Evolutionary conservation across 2,329 filamentous ascomycete species (phyloP), one percentile per base, ranked within the genome.

Genomic region (Alternaria angustiovoidea): DNA sequence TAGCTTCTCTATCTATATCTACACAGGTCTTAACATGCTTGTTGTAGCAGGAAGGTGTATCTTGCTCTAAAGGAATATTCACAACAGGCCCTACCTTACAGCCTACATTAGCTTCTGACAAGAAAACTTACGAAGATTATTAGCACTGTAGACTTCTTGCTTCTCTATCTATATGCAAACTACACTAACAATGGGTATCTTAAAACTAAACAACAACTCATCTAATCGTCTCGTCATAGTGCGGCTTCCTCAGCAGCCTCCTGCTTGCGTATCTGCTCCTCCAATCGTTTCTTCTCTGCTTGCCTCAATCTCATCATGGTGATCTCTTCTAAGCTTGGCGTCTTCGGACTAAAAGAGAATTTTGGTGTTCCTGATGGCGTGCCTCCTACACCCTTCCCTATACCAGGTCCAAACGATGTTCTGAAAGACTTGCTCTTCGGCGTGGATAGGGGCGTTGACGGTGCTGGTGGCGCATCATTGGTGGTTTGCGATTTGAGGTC

Each of bases 291-390:
- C 65, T 80, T 80, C 67, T 83, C 81, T 1, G 80, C 81, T 54
- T 77, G 72, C 64, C 80, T 82, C 46, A 82, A 59, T 22, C 80
- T 72, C 57, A 82, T 82, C 77, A 82, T 78, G 3, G 78, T 82
- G 1, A 79, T 69, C 49, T 83, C 81, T 54, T 82, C 77, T 16
- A 76, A 70, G 24, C 63, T 75, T 7, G 68, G 73, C 34, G 59
- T 75, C 59, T 69, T 66, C 7, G 80, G 81, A 11, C 75, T 77
- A 57, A 81, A 81, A 1, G 79, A 81, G 44, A 81, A 81, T n/a
- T 79, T 77, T 14, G 78, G 79, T 6, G 75, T 77, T 20, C 76
- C 68, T 2, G 67, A 39, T 4, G 73, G 75, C 3, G 68, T 65
- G 16, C 69, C 63, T 32, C 63, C 63, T 5, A 60, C 8, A 7